Evolutionary conservation across 2,329 filamentous ascomycete species (phyloP).

Genomic region (Fusarium scirpi): DNA sequence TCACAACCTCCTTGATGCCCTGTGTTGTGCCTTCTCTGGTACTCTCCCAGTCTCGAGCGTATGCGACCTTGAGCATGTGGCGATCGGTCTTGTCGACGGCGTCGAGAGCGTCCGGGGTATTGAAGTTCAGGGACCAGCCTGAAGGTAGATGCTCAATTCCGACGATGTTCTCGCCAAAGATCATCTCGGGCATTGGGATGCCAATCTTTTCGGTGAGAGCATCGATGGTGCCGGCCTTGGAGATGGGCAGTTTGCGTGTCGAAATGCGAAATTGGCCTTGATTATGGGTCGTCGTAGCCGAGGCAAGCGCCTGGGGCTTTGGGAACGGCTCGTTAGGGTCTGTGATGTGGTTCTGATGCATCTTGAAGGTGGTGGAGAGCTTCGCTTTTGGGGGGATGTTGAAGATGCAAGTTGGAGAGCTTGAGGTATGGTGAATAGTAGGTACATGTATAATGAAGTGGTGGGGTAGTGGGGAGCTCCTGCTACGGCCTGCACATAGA

Average conservation of each 20-base stretch:
- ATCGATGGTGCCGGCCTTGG: conserved; percentile 91
- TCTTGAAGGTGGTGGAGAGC: conserved; percentile 33
- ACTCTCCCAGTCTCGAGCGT: conserved; percentile 85
- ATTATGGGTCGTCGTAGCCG: conserved; percentile 67
- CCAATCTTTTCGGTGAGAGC: conserved; percentile 81
- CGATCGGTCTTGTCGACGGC: conserved; percentile 92
- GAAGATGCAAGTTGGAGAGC: conserved; percentile 8
- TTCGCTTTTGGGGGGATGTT: neutral
- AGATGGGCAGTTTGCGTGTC: conserved; percentile 92
- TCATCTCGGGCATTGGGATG: conserved; percentile 97
- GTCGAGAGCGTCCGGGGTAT: conserved; percentile 88
- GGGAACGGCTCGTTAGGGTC: conserved; percentile 67
- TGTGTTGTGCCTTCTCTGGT: conserved; percentile 80
- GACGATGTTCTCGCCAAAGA: conserved; percentile 95
- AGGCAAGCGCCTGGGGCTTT: conserved; percentile 60
- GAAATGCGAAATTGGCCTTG: conserved; percentile 79
- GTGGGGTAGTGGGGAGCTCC: conserved; percentile 17
- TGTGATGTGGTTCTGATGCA: conserved; percentile 53
- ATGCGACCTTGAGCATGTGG: conserved; percentile 92
- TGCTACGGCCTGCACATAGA: neutral
- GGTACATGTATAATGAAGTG: conserved; percentile 5
- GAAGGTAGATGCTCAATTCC: conserved; percentile 77
- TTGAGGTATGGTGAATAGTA: neutral
- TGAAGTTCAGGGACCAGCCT: conserved; percentile 85
- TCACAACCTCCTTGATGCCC: conserved; percentile 92